These are phyloP conservation scores for Lactarius vividus DNA, from an alignment of 768 basidiomycete genomes.

Conservation along the genomic window DNA sequence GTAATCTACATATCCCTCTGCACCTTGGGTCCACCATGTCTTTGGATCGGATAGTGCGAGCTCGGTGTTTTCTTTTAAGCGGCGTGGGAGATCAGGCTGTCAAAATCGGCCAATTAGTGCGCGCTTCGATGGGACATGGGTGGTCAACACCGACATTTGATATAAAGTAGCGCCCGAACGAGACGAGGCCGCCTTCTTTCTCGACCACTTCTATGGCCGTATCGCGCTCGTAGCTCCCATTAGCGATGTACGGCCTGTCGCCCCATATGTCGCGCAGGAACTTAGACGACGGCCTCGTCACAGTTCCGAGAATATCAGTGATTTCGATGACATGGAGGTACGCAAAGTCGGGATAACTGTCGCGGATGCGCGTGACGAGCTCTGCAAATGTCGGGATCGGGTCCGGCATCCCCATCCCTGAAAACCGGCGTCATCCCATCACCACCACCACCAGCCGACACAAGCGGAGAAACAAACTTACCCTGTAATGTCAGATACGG, in stretches of 20 bases:
- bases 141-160: constrained; percentile 12
- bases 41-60: neutral
- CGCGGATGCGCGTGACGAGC: constrained; percentile 30
- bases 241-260: constrained; percentile 27
- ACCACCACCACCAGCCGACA: too few relatives aligned
- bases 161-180: constrained; percentile 18
- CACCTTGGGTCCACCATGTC: neutral
- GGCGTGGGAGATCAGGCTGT: constrained; percentile 27
- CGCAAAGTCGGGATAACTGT: constrained; percentile 19
- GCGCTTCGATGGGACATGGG: neutral
- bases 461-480: neutral
- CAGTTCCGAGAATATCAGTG: constrained; percentile 3
- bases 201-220: constrained; percentile 26
- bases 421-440: neutral
- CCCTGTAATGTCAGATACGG: constrained; percentile 27
- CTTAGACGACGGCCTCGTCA: constrained; percentile 23
- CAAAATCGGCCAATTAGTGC: neutral
- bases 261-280: constrained; percentile 31
- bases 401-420: constrained; percentile 25
- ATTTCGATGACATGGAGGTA: constrained; percentile 37
- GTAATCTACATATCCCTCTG: constrained; percentile 27
- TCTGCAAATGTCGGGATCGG: constrained; percentile 33
- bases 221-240: constrained; percentile 30
- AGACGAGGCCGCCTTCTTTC: constrained; percentile 18
- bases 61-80: constrained; percentile 6